Conservation (phyloP, 768 basidiomycete genomes). For the Lactifluus volemus region DNA sequence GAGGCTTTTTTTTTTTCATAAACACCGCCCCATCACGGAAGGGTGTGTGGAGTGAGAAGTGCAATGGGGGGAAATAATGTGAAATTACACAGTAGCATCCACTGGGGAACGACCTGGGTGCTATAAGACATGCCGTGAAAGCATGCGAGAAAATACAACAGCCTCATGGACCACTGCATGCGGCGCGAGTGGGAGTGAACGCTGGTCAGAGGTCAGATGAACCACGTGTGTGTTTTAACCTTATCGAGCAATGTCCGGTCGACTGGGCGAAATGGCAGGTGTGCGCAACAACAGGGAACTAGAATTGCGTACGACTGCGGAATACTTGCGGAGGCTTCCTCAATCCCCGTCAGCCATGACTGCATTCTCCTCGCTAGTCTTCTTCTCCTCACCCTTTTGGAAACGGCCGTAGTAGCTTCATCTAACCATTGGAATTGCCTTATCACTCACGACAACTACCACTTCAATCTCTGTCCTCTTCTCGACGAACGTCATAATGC, state of each 20-base stretch:
- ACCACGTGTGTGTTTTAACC: neutral
- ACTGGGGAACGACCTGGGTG: neutral
- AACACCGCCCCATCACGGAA: neutral
- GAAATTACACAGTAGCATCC: neutral
- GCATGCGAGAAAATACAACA: neutral
- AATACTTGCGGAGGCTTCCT: neutral
- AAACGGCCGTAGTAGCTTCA: neutral
- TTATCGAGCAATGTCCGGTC: neutral
- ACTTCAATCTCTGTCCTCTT: constrained; percentile 27
- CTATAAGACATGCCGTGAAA: neutral
- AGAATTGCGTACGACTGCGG: neutral
- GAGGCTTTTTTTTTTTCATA: neutral
- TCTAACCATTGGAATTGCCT: constrained; percentile 6
- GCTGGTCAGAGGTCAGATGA: no score
- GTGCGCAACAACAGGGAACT: neutral
- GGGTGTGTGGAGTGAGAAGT: neutral
- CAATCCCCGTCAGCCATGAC: neutral
- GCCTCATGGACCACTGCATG: neutral
- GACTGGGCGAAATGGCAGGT: no score
- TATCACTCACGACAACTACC: neutral
- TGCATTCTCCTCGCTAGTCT: neutral
- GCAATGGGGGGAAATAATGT: neutral
- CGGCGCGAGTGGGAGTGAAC: no score
- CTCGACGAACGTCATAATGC: constrained; percentile 19
- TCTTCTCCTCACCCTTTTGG: neutral